These are phyloP conservation scores for Erodium moschatum DNA, from an alignment of 441 rosid species.

Conservation along the genomic window DNA sequence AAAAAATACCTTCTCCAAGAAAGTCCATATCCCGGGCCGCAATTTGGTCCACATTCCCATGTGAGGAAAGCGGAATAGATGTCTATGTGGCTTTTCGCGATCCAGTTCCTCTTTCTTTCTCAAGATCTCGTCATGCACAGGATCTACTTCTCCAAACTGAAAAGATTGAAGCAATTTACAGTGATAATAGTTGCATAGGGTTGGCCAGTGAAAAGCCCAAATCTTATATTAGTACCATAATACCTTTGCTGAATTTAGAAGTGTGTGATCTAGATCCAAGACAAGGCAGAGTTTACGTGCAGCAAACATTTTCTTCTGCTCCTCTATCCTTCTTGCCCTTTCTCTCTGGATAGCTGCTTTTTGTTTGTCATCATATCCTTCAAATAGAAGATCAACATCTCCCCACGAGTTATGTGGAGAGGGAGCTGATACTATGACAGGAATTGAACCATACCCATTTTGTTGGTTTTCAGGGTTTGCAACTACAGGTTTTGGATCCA, in stretches of 20 bases:
- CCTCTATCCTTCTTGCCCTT: slow-evolving; percentile 84
- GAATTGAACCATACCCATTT: slow-evolving; percentile 28
- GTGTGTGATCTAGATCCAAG: slow-evolving; percentile 95
- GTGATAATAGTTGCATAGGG: slow-evolving; percentile 9
- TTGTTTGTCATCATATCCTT: slow-evolving; percentile 63
- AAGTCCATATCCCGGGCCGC: slow-evolving; percentile 97
- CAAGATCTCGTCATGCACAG: slow-evolving; percentile 59
- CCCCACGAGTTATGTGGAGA: slow-evolving; percentile 59
- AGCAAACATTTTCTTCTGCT: slow-evolving; percentile 91
- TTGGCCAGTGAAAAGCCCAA: neutral
- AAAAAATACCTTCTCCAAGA: slow-evolving; percentile 66
- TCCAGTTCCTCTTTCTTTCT: slow-evolving; percentile 60
- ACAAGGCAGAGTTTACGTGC: slow-evolving; percentile 86
- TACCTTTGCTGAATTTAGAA: slow-evolving; percentile 98
- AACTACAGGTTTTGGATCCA: slow-evolving; percentile 28
- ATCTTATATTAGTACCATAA: neutral
- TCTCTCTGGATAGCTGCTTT: slow-evolving; percentile 89
- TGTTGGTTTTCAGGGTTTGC: slow-evolving; percentile 31
- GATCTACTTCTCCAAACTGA: slow-evolving; percentile 85
- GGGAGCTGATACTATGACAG: slow-evolving; percentile 33
- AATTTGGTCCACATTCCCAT: slow-evolving; percentile 99
- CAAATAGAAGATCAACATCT: slow-evolving; percentile 42
- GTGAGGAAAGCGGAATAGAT: slow-evolving; percentile 79
- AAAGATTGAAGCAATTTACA: slow-evolving; percentile 14
- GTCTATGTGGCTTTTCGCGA: slow-evolving; percentile 76